These are phyloP conservation scores for Nidula microcarpa DNA, from an alignment of 768 basidiomycete species.

Conservation along the genomic window DNA sequence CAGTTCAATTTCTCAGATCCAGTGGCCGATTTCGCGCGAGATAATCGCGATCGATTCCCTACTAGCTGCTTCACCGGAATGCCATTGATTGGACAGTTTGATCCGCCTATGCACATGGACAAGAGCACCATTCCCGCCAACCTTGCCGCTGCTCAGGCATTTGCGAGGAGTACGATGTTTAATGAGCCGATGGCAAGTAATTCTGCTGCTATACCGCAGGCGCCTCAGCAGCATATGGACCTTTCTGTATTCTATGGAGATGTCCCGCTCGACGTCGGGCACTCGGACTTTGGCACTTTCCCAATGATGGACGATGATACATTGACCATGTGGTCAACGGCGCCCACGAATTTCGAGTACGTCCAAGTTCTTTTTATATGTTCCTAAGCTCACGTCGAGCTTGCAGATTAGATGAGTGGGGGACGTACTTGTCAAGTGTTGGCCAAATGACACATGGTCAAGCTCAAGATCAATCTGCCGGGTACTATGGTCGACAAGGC, in stretches of 20 bases:
- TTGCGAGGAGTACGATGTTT: conserved; percentile 8
- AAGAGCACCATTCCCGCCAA: not conserved
- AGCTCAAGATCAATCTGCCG: too few relatives aligned
- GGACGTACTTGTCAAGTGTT: too few relatives aligned
- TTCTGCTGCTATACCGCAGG: not conserved
- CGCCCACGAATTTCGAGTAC: too few relatives aligned
- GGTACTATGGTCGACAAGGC: too few relatives aligned
- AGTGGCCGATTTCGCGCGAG: conserved; percentile 4
- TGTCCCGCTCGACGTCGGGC: not conserved
- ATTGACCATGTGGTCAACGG: too few relatives aligned
- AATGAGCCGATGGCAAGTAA: conserved; percentile 1
- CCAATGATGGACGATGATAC: too few relatives aligned
- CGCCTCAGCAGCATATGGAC: not conserved
- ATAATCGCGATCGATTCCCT: conserved; percentile 1
- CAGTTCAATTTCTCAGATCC: conserved; percentile 34
- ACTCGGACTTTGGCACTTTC: not conserved
- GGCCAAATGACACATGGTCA: too few relatives aligned
- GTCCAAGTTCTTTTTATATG: too few relatives aligned
- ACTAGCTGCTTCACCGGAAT: conserved; percentile 3
- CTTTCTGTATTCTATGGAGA: not conserved
- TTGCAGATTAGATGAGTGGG: too few relatives aligned
- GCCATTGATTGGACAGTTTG: conserved; percentile 3
- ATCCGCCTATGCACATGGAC: conserved; percentile 2
- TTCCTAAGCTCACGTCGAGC: too few relatives aligned
- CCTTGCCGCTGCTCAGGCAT: not conserved